Evolutionary conservation across 2,329 filamentous ascomycete genomes (phyloP), one percentile per base, ranked within the genome.

Genomic region (Xylariaceae sp.): DNA sequence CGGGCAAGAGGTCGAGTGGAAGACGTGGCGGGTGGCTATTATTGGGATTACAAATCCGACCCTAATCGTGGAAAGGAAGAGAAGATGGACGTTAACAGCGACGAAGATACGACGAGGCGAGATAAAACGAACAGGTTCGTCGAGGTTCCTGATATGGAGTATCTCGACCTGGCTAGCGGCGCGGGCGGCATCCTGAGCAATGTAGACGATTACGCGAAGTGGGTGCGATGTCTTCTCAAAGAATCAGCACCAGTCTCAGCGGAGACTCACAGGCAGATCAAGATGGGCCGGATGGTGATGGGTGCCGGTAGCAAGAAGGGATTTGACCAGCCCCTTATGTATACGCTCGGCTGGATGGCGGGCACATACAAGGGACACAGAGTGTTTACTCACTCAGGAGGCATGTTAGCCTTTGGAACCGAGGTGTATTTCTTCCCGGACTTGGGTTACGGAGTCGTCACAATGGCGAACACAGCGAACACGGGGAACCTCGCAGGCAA

Each of bases 161-260:
- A 63, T 34, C 42, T 63, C 11, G 39, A 56, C 3, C 19, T 64
- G 60, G 51, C 47, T 19, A 63, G 63, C 45, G 69, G 68, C 11
- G 68, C 69, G 1, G 69, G 67, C 1, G 61, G 56, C 9, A 54
- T 67, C 34, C 57, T 78, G 17, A 71, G 68, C 17, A 73, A 65
- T 35, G 72, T 72, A 1, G 39, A 62, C 7, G 75, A 79, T 57
- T 78, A 75, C 51, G 54, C 64, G 2, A 69, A 67, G 49, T 81
- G 76, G 76, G 49, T 78, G 3, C 59, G 62, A 19, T 71, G 68
- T 16, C 58, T 78, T 18, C 56, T 80, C 18, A 52, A 64, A n/a
- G 54, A 51, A 28, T 54, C 57, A 2, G 57, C 54, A 12, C 64
- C 67, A 2, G 48, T 73, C 19, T 58, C 63, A 7, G 42, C 38